Conservation (phyloP, 257 asterid species). For the Fraxinus anomala region DNA sequence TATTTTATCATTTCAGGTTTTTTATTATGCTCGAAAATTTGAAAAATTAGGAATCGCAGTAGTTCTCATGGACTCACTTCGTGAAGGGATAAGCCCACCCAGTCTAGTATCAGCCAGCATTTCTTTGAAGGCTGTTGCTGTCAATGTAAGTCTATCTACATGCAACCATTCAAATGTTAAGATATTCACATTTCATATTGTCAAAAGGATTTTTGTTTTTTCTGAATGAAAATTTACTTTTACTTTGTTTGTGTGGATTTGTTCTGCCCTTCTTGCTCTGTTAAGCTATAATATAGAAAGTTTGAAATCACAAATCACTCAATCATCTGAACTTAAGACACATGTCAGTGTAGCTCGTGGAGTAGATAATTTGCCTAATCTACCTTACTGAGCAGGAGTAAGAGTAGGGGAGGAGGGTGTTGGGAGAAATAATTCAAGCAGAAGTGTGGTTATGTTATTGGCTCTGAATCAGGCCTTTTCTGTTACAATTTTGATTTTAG, state of each 20-base stretch:
- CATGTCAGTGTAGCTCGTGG: neutral
- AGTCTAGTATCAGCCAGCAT: slow-evolving; percentile 66
- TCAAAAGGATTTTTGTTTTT: neutral
- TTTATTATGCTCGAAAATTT: slow-evolving; percentile 83
- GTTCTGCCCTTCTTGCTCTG: neutral
- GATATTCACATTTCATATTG: slow-evolving; percentile 17
- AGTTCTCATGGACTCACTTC: slow-evolving; percentile 76
- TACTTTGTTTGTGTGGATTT: neutral
- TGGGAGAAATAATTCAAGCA: neutral
- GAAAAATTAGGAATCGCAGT: slow-evolving; percentile 71
- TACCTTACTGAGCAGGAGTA: neutral
- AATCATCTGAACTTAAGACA: neutral
- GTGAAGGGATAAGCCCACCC: slow-evolving; percentile 65
- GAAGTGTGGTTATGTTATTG: neutral
- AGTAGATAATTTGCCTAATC: neutral
- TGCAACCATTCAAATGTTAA: slow-evolving; percentile 20
- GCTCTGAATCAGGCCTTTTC: neutral
- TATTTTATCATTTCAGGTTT: slow-evolving; percentile 57
- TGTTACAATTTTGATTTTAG: neutral
- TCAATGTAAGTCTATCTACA: slow-evolving; percentile 67
- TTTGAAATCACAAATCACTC: slow-evolving; percentile 4
- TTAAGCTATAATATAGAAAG: slow-evolving; percentile 1
- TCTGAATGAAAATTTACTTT: neutral
- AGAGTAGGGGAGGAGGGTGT: neutral
- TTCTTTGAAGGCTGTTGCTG: slow-evolving; percentile 86